These are phyloP conservation scores for Striga hermonthica DNA, from an alignment of 305 asterid species.

Conservation along the genomic window DNA sequence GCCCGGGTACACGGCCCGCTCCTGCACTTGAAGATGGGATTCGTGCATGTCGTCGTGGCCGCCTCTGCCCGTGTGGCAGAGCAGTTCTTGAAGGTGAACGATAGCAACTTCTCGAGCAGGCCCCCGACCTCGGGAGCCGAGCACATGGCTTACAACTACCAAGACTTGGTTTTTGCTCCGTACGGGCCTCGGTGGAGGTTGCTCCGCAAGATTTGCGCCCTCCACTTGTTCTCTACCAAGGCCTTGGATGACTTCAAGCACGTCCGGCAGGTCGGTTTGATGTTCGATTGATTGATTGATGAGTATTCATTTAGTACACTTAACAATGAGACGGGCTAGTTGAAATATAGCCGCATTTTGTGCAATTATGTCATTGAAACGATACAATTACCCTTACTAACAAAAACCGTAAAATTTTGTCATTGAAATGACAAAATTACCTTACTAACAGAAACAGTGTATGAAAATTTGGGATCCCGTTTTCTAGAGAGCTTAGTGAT, in stretches of 20 bases:
- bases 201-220: background rate
- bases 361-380: no score
- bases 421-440: no score
- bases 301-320: no score
- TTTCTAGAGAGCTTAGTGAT: no score
- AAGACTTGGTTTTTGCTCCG: background rate
- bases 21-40: background rate
- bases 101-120: background rate
- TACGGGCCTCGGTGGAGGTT: background rate
- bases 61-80: background rate
- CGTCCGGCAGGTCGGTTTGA: background rate
- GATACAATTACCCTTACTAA: no score
- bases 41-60: background rate
- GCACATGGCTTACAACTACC: background rate
- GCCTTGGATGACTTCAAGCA: background rate
- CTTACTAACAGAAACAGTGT: no score
- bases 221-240: background rate
- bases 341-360: no score
- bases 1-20: slow-evolving; percentile 1
- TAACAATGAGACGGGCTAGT: no score
- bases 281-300: no score
- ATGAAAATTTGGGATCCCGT: no score
- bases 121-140: background rate
- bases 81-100: slow-evolving; percentile 7
- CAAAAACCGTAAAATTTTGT: no score